These are phyloP conservation scores for Polyporus tsugae DNA, from an alignment of 1,284 basidiomycete genomes.

Conservation along the genomic window DNA sequence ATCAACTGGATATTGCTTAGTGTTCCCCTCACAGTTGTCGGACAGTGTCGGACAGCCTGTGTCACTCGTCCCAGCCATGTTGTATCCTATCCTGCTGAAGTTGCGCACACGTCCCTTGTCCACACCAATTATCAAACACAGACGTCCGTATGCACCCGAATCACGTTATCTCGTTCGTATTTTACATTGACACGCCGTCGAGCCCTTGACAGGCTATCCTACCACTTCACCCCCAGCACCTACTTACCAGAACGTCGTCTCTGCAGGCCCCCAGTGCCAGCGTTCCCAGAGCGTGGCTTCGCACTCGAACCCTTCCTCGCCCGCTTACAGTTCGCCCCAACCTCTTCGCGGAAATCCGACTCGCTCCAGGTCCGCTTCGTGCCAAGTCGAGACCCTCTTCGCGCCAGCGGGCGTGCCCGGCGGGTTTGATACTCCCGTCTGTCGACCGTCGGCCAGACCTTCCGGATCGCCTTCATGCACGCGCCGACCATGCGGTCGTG, in stretches of 20 bases:
- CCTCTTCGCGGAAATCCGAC: neutral
- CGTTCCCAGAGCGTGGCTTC: neutral
- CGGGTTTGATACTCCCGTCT: neutral
- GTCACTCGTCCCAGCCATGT: too few species aligned
- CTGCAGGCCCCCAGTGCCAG: neutral
- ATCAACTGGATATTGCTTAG: too few species aligned
- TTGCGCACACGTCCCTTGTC: too few species aligned
- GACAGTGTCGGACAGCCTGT: too few species aligned
- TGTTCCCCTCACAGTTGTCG: too few species aligned
- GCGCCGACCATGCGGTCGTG: constrained; percentile 6
- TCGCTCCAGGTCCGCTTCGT: neutral
- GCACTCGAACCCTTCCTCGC: neutral
- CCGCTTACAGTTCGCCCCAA: neutral
- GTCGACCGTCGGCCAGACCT: constrained; percentile 11
- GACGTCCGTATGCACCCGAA: too few species aligned
- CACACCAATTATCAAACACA: too few species aligned
- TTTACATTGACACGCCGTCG: too few species aligned
- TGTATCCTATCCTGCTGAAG: too few species aligned
- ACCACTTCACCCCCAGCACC: neutral
- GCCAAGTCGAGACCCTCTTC: neutral
- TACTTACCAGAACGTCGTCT: neutral
- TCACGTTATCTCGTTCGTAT: too few species aligned
- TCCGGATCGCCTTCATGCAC: constrained; percentile 10
- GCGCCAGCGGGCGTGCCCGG: neutral
- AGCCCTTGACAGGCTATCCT: too few species aligned